Evolutionary conservation across 768 basidiomycete species (phyloP).

Genomic region (Dioszegia hungarica): DNA sequence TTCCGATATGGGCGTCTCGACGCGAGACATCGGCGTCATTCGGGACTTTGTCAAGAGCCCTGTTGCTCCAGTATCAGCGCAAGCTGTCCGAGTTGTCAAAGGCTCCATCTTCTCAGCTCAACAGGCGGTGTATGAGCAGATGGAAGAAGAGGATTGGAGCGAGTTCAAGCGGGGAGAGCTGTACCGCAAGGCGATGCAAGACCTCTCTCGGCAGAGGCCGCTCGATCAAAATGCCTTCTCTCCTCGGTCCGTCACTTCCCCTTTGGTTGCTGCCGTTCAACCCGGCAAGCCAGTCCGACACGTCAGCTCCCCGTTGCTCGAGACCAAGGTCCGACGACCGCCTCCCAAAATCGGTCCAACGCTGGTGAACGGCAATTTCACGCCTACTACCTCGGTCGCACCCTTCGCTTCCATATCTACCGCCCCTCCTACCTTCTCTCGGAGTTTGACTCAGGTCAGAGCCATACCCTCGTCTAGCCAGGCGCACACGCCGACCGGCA

Average conservation of each 20-base stretch:
- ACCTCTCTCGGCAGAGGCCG: conserved; percentile 18
- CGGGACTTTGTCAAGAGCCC: conserved; percentile 56
- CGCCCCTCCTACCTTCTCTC: conserved; percentile 21
- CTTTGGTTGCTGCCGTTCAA: not conserved
- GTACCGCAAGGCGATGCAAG: conserved; percentile 82
- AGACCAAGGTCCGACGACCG: not conserved
- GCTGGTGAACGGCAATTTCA: conserved; percentile 15
- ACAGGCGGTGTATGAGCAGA: conserved; percentile 73
- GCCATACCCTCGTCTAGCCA: not conserved
- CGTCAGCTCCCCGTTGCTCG: not conserved
- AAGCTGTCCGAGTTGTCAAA: conserved; percentile 59
- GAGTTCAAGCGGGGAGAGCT: conserved; percentile 82
- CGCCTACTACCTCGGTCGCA: conserved; percentile 11
- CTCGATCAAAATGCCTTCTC: not conserved
- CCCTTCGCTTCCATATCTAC: conserved; percentile 18
- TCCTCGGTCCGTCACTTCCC: conserved; percentile 1
- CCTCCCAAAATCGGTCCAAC: conserved; percentile 3
- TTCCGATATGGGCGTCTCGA: conserved; percentile 56
- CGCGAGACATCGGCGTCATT: conserved; percentile 64
- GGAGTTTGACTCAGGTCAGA: conserved; percentile 2
- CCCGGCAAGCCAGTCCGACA: conserved; percentile 3
- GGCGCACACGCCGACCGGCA: not conserved
- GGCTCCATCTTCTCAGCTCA: conserved; percentile 76
- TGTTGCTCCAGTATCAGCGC: conserved; percentile 53
- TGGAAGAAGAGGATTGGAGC: conserved; percentile 83